Evolutionary conservation across 1,284 basidiomycete genomes (phyloP), one percentile per base, ranked within the genome.

Genomic region (Cutaneotrichosporon mucoides): DNA sequence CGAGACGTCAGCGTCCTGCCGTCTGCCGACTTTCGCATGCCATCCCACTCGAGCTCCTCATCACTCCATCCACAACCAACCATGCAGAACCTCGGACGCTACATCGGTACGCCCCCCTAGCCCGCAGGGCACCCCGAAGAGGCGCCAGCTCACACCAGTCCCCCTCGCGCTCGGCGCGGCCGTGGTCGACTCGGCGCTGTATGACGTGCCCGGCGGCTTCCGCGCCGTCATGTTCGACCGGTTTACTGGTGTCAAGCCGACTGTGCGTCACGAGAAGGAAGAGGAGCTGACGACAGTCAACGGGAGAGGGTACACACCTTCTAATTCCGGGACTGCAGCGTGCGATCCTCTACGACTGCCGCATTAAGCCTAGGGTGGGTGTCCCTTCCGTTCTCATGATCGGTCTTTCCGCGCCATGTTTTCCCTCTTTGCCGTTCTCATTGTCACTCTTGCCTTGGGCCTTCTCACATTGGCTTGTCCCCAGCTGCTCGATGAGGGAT

Each of bases 181-280:
- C 9, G 75, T 84, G 33, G 73, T 87, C 49, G 88, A 92, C 71
- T 83, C 89, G 48, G 88, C 90, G 62, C 82, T 95, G 63, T 96
- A 95, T 75, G 92, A 96, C 82, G 92, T 95, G 63, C 71, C 78
- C 13, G 92, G 92, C 72, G 93, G 94, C 49, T 93, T 88, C 80
- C 85, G 90, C 58, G 95, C 96, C 35, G 95, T 99, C 69, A 93
- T 99, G 87, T 99, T 99, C 79, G 95, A 99, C 80, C 85, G 95
- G 71, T 99, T 99, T 79, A 85, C 88, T 57, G 96, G 96, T 78
- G 94, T 98, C 51, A 87, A 87, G 79, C 83, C 87, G 67, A 80
- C 84, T 80, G 90, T 88, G 66, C 65, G 81, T 69, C 33, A 6
- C 6, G 9, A 24, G 9, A 43, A 11, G 13, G 24, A 24, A 24